A percentile compares a stretch with the other conserved stretches of the same genome.
phyloP scores from a whole-genome alignment of 176 grass and related monocot species.

The Paspalum vaginatum region DNA sequence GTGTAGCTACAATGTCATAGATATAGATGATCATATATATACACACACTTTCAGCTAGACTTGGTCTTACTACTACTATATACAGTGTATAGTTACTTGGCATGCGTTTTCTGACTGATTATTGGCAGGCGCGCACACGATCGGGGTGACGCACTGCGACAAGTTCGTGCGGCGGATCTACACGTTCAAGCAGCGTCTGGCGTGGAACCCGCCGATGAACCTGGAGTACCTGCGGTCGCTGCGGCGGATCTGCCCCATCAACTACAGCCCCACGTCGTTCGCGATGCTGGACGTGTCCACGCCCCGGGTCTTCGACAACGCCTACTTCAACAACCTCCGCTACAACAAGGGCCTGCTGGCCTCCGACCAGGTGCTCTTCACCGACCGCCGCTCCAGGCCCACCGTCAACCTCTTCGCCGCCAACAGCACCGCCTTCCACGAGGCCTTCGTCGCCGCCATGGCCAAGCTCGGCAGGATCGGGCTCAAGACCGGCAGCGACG shows the following conservation, averaged over 20 bases:
- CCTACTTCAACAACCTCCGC: constrained; percentile 80
- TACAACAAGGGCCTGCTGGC: constrained; percentile 75
- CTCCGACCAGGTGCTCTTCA: constrained; percentile 78
- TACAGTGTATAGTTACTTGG: no score
- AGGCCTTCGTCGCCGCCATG: constrained; percentile 70
- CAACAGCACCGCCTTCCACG: constrained; percentile 64
- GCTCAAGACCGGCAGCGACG: constrained; percentile 57
- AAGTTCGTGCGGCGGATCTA: constrained; percentile 85
- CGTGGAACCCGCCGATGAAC: constrained; percentile 82
- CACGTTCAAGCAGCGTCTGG: constrained; percentile 61
- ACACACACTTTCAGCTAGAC: no score
- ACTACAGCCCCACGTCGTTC: constrained; percentile 43
- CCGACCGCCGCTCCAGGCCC: constrained; percentile 64
- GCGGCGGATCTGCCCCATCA: constrained; percentile 61
- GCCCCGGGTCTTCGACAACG: constrained; percentile 73
- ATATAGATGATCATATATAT: no score
- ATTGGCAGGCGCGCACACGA: constrained; percentile 72
- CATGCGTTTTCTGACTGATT: no score
- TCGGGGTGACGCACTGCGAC: constrained; percentile 83
- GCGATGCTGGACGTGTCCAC: constrained; percentile 61
- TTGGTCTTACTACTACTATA: no score
- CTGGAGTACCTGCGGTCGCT: constrained; percentile 65
- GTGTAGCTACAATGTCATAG: no score
- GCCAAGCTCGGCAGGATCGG: constrained; percentile 66
- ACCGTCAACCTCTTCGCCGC: constrained; percentile 73